Base-by-base conservation (phyloP, 83 land plant genomes). In the Diphasiastrum complanatum region DNA sequence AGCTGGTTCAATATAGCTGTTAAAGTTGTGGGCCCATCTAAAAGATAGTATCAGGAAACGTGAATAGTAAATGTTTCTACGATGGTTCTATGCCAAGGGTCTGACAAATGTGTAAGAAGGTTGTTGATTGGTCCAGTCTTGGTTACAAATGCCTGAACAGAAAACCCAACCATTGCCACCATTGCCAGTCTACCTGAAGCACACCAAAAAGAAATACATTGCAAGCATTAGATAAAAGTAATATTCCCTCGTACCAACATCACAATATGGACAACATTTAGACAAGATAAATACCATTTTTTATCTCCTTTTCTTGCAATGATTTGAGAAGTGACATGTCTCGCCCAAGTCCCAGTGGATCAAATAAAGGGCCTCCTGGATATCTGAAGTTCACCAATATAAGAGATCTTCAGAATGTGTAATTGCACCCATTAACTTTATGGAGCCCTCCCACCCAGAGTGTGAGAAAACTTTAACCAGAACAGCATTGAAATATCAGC, bases 301-400 rank as follows among this genome's bases (percentile, higher is more conserved):
- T 89, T 28, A 85, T 79, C 77, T 89, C 91, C 59, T 89, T 85
- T 33, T 75, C 80, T 60, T 83, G 81, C 80, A 78, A 69, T 4
- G 78, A 71, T 27, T 66, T 76, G n/a, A 78, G 70, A 36, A 52
- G 66, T 16, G 65, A 68, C 8, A 64, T 54, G 60, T 79, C 85
- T 28, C 64, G 79, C 18, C 78, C 96, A 32, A 89, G 63, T 16
- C 91, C 91, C 20, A 81, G 67, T 38, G 96, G 96, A 51, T 89
- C 76, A 48, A 89, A 62, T 32, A 89, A 6, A n/a, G 96, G 96
- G 27, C 96, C 96, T 1, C 91, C 96, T 16, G 96, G 96, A 51
- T 89, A 89, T 18, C 96, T 85, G 84, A n/a, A n/a, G n/a, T n/a
- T n/a, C n/a, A n/a, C n/a, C n/a, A n/a, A n/a, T n/a, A n/a, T n/a